Conservation (phyloP, 768 basidiomycete species). For the Obba rivulosa region DNA sequence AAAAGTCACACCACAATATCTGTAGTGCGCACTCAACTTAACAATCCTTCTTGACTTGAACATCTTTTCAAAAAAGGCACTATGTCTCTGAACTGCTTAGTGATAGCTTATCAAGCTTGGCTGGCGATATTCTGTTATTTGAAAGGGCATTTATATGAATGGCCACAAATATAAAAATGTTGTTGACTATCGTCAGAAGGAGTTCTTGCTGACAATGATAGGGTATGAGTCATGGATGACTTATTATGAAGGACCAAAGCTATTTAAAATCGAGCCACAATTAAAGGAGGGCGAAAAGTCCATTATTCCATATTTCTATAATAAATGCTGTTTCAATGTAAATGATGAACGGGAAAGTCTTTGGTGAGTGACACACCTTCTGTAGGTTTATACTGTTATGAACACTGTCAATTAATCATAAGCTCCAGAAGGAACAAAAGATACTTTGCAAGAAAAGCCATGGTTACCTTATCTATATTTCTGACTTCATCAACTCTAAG, state of each 20-base stretch:
- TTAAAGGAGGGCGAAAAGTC: conserved; percentile 17
- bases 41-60: not conserved
- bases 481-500: conserved; percentile 33
- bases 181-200: conserved; percentile 4
- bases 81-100: conserved; percentile 2
- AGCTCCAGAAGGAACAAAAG: conserved; percentile 5
- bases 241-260: conserved; percentile 16
- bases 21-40: not conserved
- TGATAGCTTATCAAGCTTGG: conserved; percentile 6
- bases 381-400: not conserved
- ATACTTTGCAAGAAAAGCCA: conserved; percentile 25
- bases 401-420: not conserved
- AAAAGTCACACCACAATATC: not conserved
- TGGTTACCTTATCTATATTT: conserved; percentile 34
- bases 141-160: conserved; percentile 13
- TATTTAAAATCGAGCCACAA: conserved; percentile 11
- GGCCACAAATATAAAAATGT: conserved; percentile 14
- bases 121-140: not conserved
- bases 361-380: not conserved
- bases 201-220: conserved; percentile 16
- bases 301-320: conserved; percentile 26
- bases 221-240: conserved; percentile 18
- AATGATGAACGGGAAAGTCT: conserved; percentile 18
- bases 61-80: not conserved
- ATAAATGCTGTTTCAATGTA: conserved; percentile 27